Percentiles rank a stretch among this genome's conserved stretches.
These are phyloP conservation scores for Sparassis latifolia DNA, from an alignment of 1,284 basidiomycete species.

Conservation along the genomic window DNA sequence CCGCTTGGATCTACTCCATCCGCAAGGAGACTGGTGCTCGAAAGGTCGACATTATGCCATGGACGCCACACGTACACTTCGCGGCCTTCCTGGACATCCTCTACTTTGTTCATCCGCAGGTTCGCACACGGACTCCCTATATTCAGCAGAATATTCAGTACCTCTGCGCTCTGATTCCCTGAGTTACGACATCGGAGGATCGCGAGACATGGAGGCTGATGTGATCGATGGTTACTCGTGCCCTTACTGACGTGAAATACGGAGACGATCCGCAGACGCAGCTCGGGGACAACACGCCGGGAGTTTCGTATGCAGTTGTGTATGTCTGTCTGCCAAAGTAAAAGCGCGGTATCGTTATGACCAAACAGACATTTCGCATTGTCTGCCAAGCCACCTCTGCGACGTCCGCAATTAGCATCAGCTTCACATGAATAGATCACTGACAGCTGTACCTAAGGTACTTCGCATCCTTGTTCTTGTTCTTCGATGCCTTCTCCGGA, in stretches of 20 bases:
- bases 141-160: constrained; percentile 5
- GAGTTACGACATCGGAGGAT: too few relatives aligned
- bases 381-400: constrained; percentile 45
- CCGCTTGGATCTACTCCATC: background rate
- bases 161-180: too few relatives aligned
- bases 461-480: constrained; percentile 22
- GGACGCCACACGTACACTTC: constrained; percentile 19
- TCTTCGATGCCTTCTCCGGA: constrained; percentile 36
- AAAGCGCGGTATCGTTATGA: constrained; percentile 33
- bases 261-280: constrained; percentile 15
- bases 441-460: constrained; percentile 25
- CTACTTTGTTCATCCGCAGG: constrained; percentile 11
- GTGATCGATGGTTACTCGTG: constrained; percentile 12
- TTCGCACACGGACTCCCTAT: constrained; percentile 12
- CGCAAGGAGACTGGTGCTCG: background rate
- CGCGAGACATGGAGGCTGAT: background rate
- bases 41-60: constrained; percentile 8
- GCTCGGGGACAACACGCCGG: constrained; percentile 13
- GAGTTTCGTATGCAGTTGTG: constrained; percentile 9
- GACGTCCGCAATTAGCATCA: background rate
- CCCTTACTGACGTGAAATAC: constrained; percentile 13
- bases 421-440: background rate
- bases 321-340: constrained; percentile 38
- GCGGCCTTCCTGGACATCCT: constrained; percentile 13
- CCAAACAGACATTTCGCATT: constrained; percentile 34